phyloP scores from a whole-genome alignment of 2,329 filamentous ascomycete genomes.

The Trichoderma asperellum region DNA sequence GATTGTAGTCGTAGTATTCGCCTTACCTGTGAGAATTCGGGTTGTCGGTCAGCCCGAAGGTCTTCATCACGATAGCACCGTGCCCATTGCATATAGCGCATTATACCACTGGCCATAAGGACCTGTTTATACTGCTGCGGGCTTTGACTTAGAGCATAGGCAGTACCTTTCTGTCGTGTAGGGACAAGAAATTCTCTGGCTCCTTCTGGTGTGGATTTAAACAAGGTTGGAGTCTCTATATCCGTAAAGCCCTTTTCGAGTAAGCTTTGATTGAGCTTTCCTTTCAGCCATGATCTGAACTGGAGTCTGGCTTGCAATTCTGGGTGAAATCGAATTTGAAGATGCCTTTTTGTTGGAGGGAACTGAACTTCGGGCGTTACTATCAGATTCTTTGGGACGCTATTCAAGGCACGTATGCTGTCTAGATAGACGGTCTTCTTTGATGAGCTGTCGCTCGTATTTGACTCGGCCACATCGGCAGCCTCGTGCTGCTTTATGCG shows the following conservation, averaged over 20 bases:
- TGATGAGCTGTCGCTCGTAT: conserved; percentile 33
- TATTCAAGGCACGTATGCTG: conserved; percentile 43
- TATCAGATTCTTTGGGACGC: conserved; percentile 65
- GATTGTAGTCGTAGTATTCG: not conserved
- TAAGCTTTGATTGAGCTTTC: conserved; percentile 58
- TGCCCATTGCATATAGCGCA: conserved; percentile 88
- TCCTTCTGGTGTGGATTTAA: conserved; percentile 97
- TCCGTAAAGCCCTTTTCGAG: conserved; percentile 67
- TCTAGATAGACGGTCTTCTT: conserved; percentile 70
- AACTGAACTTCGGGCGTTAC: conserved; percentile 76
- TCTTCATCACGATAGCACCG: conserved; percentile 96
- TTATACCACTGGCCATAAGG: conserved; percentile 86
- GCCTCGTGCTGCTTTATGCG: conserved; percentile 44
- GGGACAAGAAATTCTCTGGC: conserved; percentile 94
- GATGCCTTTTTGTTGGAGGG: conserved; percentile 73
- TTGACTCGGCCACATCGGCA: conserved; percentile 33
- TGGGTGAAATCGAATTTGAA: conserved; percentile 79
- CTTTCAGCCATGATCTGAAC: conserved; percentile 67
- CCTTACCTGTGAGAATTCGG: conserved; percentile 86
- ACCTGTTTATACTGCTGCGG: conserved; percentile 99
- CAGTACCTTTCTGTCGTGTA: conserved; percentile 72
- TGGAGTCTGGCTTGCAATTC: conserved; percentile 68
- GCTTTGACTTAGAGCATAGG: conserved; percentile 92
- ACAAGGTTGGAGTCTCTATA: conserved; percentile 89
- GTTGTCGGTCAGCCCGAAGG: conserved; percentile 86